Percentiles rank a stretch among this genome's conserved stretches.
Conservation (phyloP, 768 basidiomycete genomes). For the Kwoniella botswanensis region DNA sequence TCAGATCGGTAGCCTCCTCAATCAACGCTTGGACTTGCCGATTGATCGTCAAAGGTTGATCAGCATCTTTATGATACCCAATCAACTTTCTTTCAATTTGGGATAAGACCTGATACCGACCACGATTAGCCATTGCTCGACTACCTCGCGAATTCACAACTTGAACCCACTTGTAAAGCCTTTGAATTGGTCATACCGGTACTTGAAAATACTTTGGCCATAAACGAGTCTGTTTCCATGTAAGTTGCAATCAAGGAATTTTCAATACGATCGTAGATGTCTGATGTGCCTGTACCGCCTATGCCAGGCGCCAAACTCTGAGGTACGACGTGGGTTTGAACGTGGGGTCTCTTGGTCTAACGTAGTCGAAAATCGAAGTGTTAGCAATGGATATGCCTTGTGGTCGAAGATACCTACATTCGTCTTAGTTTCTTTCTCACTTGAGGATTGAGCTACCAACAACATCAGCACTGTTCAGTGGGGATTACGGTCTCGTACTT, state of each 20-base stretch:
- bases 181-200: conserved; percentile 53
- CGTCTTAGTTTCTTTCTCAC: neutral
- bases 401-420: neutral
- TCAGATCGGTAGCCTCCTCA: conserved; percentile 52
- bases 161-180: conserved; percentile 42
- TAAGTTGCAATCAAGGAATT: conserved; percentile 35
- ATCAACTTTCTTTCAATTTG: conserved; percentile 55
- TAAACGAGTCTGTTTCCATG: conserved; percentile 45
- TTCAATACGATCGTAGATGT: conserved; percentile 36
- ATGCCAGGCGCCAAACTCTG: conserved; percentile 34
- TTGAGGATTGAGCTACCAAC: neutral
- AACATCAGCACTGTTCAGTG: neutral
- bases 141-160: neutral
- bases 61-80: conserved; percentile 39
- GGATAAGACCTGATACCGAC: conserved; percentile 41
- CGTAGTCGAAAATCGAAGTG: neutral
- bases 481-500: neutral
- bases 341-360: neutral
- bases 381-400: too few relatives aligned
- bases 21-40: conserved; percentile 53
- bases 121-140: neutral
- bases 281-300: conserved; percentile 15
- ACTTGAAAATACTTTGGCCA: conserved; percentile 41
- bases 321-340: conserved; percentile 7
- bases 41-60: conserved; percentile 40